Conservation (phyloP, 2,329 filamentous ascomycete genomes). For the Huntiella abstrusa region DNA sequence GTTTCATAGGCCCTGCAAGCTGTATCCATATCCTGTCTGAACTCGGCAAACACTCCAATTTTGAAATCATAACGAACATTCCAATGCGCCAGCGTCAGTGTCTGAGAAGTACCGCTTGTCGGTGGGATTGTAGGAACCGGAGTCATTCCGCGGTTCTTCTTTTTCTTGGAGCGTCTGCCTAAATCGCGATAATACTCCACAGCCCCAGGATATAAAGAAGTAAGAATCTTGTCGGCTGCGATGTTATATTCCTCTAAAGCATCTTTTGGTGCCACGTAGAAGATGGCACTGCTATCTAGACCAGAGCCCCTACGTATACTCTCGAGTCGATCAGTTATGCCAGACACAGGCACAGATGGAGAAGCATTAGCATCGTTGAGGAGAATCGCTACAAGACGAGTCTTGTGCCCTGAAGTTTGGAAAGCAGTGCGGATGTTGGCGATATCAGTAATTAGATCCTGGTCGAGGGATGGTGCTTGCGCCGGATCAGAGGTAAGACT, state of each 20-base stretch:
- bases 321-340: constrained; percentile 48
- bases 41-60: constrained; percentile 74
- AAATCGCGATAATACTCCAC: constrained; percentile 88
- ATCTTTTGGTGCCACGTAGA: constrained; percentile 60
- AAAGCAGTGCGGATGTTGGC: constrained; percentile 55
- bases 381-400: constrained; percentile 58
- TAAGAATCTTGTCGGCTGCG: constrained; percentile 55
- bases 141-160: constrained; percentile 59
- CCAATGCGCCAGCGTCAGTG: constrained; percentile 73
- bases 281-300: constrained; percentile 68
- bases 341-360: constrained; percentile 30
- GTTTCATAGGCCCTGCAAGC: constrained; percentile 72
- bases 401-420: constrained; percentile 53
- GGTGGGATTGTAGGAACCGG: constrained; percentile 70
- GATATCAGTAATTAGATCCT: constrained; percentile 74
- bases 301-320: constrained; percentile 63
- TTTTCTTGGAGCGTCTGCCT: constrained; percentile 78
- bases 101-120: constrained; percentile 67
- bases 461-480: constrained; percentile 64
- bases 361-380: constrained; percentile 46
- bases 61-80: constrained; percentile 92
- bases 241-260: constrained; percentile 52
- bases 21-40: constrained; percentile 78
- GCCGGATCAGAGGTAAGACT: constrained; percentile 52
- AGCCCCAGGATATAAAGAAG: constrained; percentile 52